phyloP scores from a whole-genome alignment of 495 filamentous ascomycete species.

The Penicillium diatomitis region DNA sequence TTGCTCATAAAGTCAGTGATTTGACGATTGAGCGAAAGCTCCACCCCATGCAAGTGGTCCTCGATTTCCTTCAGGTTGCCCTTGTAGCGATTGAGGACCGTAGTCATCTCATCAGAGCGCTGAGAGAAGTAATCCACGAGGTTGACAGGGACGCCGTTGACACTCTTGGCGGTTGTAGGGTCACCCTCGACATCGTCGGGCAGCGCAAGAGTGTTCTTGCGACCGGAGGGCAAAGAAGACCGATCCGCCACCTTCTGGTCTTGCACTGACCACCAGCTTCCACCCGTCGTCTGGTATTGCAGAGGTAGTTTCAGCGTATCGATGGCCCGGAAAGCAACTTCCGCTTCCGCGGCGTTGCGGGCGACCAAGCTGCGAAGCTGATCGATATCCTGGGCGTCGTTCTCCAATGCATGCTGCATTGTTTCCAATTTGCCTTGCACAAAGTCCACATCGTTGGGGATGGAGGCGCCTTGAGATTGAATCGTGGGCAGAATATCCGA shows the following conservation, averaged over 20 bases:
- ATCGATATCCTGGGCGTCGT: constrained; percentile 64
- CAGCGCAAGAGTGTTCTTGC: constrained; percentile 38
- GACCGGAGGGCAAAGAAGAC: constrained; percentile 30
- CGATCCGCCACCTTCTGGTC: constrained; percentile 35
- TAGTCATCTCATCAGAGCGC: constrained; percentile 61
- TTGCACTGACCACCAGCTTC: constrained; percentile 39
- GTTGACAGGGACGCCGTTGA: constrained; percentile 40
- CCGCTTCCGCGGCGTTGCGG: constrained; percentile 61
- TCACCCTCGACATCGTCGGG: constrained; percentile 55
- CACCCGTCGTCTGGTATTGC: constrained; percentile 53
- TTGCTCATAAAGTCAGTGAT: constrained; percentile 56
- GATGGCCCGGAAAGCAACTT: constrained; percentile 63
- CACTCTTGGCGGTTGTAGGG: constrained; percentile 23
- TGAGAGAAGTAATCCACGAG: constrained; percentile 70
- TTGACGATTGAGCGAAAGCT: constrained; percentile 58
- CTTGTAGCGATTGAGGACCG: constrained; percentile 56
- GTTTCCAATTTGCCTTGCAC: constrained; percentile 62
- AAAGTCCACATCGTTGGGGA: constrained; percentile 68
- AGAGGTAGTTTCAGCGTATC: constrained; percentile 67
- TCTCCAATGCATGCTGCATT: constrained; percentile 61
- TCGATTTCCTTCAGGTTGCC: constrained; percentile 72
- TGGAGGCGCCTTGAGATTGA: constrained; percentile 49
- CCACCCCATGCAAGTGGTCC: constrained; percentile 67
- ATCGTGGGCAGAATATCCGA: constrained; percentile 47
- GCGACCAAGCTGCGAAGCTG: constrained; percentile 53